Conservation (phyloP, 768 basidiomycete genomes). For the Suillus lakei region DNA sequence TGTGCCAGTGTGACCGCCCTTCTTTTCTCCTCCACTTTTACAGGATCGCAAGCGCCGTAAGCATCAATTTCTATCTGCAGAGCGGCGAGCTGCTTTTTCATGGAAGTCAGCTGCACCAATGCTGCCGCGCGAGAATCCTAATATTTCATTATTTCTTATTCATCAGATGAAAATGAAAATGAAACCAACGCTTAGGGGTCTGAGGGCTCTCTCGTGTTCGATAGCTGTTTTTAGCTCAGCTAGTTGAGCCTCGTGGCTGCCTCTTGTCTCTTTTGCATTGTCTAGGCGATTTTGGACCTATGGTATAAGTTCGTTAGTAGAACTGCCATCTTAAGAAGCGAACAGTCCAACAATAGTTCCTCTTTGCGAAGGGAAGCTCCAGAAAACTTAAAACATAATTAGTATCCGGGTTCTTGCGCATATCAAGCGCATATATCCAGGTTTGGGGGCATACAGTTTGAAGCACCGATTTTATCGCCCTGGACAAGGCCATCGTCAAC, state of each 20-base stretch:
- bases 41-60: constrained; percentile 87
- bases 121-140: constrained; percentile 63
- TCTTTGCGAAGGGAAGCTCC: constrained; percentile 92
- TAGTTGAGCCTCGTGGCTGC: constrained; percentile 49
- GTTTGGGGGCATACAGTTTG: constrained; percentile 67
- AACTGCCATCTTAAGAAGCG: constrained; percentile 10
- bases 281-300: constrained; percentile 65
- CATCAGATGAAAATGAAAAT: constrained; percentile 5
- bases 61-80: constrained; percentile 73
- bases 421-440: constrained; percentile 28
- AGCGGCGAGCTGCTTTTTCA: constrained; percentile 51
- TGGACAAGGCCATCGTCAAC: constrained; percentile 88
- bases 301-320: not conserved
- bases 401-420: constrained; percentile 9
- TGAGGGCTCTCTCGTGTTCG: constrained; percentile 53
- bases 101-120: constrained; percentile 51
- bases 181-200: constrained; percentile 60
- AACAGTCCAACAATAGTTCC: constrained; percentile 63
- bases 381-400: constrained; percentile 66
- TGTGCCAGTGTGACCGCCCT: constrained; percentile 76
- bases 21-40: constrained; percentile 76
- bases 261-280: constrained; percentile 51
- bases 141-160: constrained; percentile 4
- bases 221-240: constrained; percentile 52
- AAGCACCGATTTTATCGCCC: constrained; percentile 91